A percentile compares a stretch with the other conserved stretches of the same genome.
phyloP scores from a whole-genome alignment of 1,284 basidiomycete genomes.

The Mycena sp. region DNA sequence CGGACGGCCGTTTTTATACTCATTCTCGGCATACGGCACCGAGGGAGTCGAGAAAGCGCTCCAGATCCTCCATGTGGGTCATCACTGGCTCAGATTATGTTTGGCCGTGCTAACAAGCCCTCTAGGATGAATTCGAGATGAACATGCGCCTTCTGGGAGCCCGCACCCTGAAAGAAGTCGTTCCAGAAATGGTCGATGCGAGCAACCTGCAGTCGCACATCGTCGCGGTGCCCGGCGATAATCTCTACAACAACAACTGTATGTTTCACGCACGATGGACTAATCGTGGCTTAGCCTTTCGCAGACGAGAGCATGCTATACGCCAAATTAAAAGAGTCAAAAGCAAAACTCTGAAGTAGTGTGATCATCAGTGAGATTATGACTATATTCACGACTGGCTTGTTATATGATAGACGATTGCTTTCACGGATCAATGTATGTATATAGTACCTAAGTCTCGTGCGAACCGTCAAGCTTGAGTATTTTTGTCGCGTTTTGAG shows the following conservation, averaged over 20 bases:
- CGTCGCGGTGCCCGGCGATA: constrained; percentile 72
- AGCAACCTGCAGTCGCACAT: constrained; percentile 71
- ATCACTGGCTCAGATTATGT: not conserved
- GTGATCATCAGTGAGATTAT: not conserved
- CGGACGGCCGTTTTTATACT: constrained; percentile 89
- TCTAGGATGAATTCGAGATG: constrained; percentile 94
- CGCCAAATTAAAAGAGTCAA: constrained; percentile 24
- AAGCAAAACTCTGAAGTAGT: constrained; percentile 24
- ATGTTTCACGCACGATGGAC: constrained; percentile 41
- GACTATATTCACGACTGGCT: too few relatives aligned
- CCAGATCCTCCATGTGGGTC: constrained; percentile 77
- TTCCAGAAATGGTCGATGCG: constrained; percentile 90
- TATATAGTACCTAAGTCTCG: too few relatives aligned
- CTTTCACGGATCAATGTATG: too few relatives aligned
- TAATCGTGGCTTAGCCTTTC: not conserved
- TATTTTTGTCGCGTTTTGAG: too few relatives aligned
- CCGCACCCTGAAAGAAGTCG: constrained; percentile 78
- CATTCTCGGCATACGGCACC: constrained; percentile 88
- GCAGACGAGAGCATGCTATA: constrained; percentile 28
- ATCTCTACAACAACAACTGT: constrained; percentile 86
- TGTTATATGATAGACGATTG: too few relatives aligned
- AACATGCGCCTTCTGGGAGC: constrained; percentile 91
- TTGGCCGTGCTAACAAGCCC: not conserved
- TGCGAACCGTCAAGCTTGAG: too few relatives aligned
- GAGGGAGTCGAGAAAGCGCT: constrained; percentile 84